Conservation (phyloP, 2,329 filamentous ascomycete species). For the Aspergillus nomiae region DNA sequence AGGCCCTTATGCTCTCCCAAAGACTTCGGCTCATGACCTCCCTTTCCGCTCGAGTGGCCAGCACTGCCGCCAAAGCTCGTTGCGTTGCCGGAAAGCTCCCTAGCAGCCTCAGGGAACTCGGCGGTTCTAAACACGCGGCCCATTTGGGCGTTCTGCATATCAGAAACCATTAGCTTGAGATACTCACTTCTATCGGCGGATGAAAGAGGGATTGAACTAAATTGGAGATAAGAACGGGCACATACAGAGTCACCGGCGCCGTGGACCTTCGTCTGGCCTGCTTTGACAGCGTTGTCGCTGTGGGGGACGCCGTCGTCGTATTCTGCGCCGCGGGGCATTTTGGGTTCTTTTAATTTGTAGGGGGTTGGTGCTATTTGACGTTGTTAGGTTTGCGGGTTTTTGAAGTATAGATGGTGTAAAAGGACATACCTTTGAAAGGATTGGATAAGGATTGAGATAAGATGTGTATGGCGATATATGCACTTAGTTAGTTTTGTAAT, state of each 20-base stretch:
- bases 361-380: not conserved
- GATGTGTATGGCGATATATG: not conserved
- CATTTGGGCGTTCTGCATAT: conserved; percentile 30
- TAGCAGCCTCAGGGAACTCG: conserved; percentile 37
- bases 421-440: too few species aligned
- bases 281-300: conserved; percentile 42
- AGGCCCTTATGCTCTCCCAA: conserved; percentile 39
- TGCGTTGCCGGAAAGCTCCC: conserved; percentile 21
- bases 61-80: conserved; percentile 27
- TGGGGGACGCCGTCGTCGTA: conserved; percentile 41
- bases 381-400: too few species aligned
- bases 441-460: too few species aligned
- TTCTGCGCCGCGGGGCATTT: conserved; percentile 44
- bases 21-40: conserved; percentile 37
- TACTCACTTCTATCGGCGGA: not conserved
- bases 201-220: not conserved
- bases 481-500: not conserved
- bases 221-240: not conserved
- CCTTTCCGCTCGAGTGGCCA: conserved; percentile 38
- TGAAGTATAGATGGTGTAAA: too few species aligned
- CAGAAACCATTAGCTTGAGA: not conserved
- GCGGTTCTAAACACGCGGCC: conserved; percentile 36
- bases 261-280: conserved; percentile 36
- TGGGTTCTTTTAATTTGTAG: not conserved
- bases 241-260: conserved; percentile 36